phyloP scores from a whole-genome alignment of 306 rosid genomes.

The Prunus salicina region DNA sequence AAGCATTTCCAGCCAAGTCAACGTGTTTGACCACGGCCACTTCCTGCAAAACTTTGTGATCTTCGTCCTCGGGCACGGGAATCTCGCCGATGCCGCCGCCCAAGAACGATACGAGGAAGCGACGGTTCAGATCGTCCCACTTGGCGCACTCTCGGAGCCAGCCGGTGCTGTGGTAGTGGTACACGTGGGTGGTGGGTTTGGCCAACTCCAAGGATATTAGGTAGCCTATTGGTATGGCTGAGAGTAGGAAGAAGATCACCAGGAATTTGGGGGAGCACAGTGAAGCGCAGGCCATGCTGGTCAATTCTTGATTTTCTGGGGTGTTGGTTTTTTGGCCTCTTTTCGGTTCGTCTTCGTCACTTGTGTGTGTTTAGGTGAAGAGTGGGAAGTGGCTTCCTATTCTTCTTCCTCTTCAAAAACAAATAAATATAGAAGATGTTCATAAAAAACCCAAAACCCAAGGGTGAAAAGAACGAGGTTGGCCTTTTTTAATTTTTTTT shows the following conservation, averaged over 20 bases:
- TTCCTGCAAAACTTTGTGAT: constrained; percentile 35
- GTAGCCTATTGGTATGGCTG: constrained; percentile 70
- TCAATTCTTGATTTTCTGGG: neutral
- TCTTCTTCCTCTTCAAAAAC: neutral
- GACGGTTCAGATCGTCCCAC: constrained; percentile 66
- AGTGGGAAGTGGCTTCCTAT: neutral
- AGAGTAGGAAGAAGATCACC: constrained; percentile 39
- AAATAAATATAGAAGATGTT: neutral
- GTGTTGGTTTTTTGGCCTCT: neutral
- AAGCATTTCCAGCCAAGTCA: constrained; percentile 60
- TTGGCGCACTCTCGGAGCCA: constrained; percentile 72
- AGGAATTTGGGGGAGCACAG: constrained; percentile 47
- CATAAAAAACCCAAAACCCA: neutral
- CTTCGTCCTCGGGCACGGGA: constrained; percentile 21
- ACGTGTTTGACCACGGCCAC: constrained; percentile 42
- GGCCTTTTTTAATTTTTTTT: too few relatives aligned
- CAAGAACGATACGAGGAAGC: constrained; percentile 57
- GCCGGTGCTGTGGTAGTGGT: constrained; percentile 61
- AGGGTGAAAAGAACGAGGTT: neutral
- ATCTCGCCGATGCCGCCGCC: constrained; percentile 69
- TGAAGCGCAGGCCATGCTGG: neutral
- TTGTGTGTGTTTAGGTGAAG: neutral
- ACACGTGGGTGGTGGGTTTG: constrained; percentile 54
- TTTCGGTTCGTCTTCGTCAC: neutral
- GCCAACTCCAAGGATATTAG: constrained; percentile 67